These are phyloP conservation scores for Xanthoparmelia taractica DNA, from an alignment of 495 filamentous ascomycete genomes.

Conservation along the genomic window DNA sequence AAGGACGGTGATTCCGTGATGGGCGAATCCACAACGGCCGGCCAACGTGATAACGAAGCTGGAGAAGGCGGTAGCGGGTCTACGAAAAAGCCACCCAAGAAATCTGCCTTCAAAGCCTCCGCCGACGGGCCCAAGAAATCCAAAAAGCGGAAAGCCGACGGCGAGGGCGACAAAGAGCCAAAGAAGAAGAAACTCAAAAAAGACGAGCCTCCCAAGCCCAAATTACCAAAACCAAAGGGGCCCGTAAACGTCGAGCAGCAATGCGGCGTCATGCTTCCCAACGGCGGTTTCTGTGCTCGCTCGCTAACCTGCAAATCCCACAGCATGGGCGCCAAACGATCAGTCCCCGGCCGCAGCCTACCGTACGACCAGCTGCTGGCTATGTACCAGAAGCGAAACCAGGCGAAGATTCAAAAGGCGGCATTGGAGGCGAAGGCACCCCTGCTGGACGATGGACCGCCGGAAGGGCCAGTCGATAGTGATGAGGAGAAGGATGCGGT, in stretches of 20 bases:
- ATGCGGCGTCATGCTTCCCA: slow-evolving; percentile 81
- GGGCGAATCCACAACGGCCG: slow-evolving; percentile 42
- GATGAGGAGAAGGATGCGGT: slow-evolving; percentile 88
- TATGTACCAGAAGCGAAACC: slow-evolving; percentile 98
- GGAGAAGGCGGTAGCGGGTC: slow-evolving; percentile 27
- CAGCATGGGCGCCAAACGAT: slow-evolving; percentile 90
- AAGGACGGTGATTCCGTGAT: slow-evolving; percentile 47
- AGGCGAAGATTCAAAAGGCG: slow-evolving; percentile 92
- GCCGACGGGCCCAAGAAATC: slow-evolving; percentile 59
- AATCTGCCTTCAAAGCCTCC: slow-evolving; percentile 46
- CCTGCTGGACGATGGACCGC: slow-evolving; percentile 76
- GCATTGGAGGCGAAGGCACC: slow-evolving; percentile 90
- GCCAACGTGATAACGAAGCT: slow-evolving; percentile 30
- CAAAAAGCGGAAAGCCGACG: slow-evolving; percentile 92
- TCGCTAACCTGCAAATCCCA: slow-evolving; percentile 96
- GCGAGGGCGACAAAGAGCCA: slow-evolving; percentile 57
- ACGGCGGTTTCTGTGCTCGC: slow-evolving; percentile 81
- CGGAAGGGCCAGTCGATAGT: slow-evolving; percentile 64
- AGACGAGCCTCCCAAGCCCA: slow-evolving; percentile 83
- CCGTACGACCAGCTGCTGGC: slow-evolving; percentile 93
- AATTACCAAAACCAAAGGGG: slow-evolving; percentile 80
- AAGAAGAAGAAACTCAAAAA: slow-evolving; percentile 88
- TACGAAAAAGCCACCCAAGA: slow-evolving; percentile 58
- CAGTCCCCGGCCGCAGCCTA: slow-evolving; percentile 78
- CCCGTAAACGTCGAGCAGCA: slow-evolving; percentile 97